Base-by-base conservation (phyloP, 257 asterid genomes). In the Plantago elongata region DNA sequence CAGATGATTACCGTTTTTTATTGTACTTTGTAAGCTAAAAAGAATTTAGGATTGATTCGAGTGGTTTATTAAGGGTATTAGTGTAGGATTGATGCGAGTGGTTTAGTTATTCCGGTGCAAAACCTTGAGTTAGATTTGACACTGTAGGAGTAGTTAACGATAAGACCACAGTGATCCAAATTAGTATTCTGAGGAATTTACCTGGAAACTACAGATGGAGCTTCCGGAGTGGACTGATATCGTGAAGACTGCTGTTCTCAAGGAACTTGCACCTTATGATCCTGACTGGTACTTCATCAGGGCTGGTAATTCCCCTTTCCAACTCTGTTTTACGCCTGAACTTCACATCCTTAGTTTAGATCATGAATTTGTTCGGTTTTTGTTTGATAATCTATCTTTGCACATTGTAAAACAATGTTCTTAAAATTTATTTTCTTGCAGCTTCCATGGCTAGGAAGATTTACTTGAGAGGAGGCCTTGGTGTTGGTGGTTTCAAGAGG, bases 391-490 rank as follows among this genome's bases (percentile, higher is more conserved):
- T 56, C 42, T 30, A 38, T 22, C 9, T 22, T 30, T 13, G 51
- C 54, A 3, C 13, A 17, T 29, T 15, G 2, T 17, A 2, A 47
- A 12, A 47, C 56, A 9, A 4, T 5, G 9, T 51, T 10, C 8
- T 5, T 34, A 34, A 7, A 17, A 0, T 6, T 57, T 14, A 10
- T 38, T 16, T 12, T 57, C 2, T 71, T 14, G 64, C 82, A 89
- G 99, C 97, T 49, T 92, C 97, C 42, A 92, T 92, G 91, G 96
- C 95, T 40, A 86, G 99, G 80, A 92, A 89, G 79, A 75, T 92
- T 50, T 92, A 92, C 55, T 65, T 92, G 76, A 81, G 95, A 54
- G 97, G 96, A 51, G 97, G 99, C 18, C 72, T 92, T 58, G 98
- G 98, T 0, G 96, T 91, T 37, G 95, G 97, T 65, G 92, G 80